Conservation (phyloP, 176 grass and related monocot species). For the Aegilops bicornis region DNA sequence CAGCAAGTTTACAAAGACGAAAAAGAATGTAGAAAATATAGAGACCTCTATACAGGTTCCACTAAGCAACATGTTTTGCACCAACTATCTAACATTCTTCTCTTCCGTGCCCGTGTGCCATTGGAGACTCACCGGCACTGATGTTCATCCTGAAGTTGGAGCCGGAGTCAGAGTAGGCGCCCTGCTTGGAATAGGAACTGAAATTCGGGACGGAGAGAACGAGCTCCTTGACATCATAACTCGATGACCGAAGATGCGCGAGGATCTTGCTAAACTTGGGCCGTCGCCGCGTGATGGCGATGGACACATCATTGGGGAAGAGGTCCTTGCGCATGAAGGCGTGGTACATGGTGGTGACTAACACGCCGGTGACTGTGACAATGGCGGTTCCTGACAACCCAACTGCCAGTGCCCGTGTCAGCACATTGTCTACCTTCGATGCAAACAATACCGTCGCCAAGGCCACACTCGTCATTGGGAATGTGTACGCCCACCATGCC, state of each 20-base stretch:
- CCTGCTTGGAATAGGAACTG: not conserved
- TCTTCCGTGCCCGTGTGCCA: not conserved
- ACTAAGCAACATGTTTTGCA: no score
- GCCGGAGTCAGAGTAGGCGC: not conserved
- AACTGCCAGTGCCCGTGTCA: slow-evolving; percentile 38
- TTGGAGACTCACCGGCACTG: not conserved
- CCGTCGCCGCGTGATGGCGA: slow-evolving; percentile 63
- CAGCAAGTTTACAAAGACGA: not conserved
- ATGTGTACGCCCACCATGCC: slow-evolving; percentile 88
- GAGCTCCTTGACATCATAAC: slow-evolving; percentile 45
- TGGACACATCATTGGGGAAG: slow-evolving; percentile 85
- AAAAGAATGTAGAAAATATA: no score
- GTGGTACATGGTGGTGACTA: slow-evolving; percentile 52
- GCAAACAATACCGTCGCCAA: slow-evolving; percentile 58
- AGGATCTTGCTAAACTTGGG: slow-evolving; percentile 68
- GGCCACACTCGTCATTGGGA: slow-evolving; percentile 66
- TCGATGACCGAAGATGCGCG: slow-evolving; percentile 39
- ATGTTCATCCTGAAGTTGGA: not conserved
- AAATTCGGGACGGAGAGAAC: slow-evolving; percentile 29
- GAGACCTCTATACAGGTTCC: no score
- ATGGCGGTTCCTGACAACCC: slow-evolving; percentile 48
- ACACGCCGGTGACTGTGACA: slow-evolving; percentile 49
- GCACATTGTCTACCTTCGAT: slow-evolving; percentile 35
- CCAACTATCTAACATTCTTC: not conserved
- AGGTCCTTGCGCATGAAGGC: slow-evolving; percentile 64